phyloP scores from a whole-genome alignment of 306 rosid genomes.

The Cucurbita argyrosperma region DNA sequence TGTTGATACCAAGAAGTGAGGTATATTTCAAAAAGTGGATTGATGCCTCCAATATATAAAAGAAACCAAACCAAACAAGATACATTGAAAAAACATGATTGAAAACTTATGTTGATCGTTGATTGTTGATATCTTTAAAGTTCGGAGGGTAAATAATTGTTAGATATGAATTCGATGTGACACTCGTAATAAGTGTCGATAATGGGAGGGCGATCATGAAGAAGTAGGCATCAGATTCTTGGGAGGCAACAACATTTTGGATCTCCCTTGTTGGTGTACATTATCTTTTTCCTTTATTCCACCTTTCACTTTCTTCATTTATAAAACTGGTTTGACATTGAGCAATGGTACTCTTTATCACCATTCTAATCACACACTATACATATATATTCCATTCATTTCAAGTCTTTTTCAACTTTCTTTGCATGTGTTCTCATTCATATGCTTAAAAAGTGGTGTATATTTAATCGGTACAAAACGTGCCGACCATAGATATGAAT shows the following conservation, averaged over 20 bases:
- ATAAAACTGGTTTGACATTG: background rate
- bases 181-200: too few species aligned
- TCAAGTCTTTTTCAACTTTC: background rate
- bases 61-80: too few species aligned
- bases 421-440: background rate
- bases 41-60: too few species aligned
- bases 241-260: background rate
- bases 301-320: background rate
- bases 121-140: too few species aligned
- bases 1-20: too few species aligned
- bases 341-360: background rate
- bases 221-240: background rate
- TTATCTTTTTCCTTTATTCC: background rate
- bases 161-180: too few species aligned
- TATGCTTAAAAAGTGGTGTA: background rate
- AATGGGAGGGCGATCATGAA: background rate
- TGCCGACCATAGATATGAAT: background rate
- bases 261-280: background rate
- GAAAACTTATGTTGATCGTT: too few species aligned
- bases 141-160: too few species aligned
- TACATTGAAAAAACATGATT: too few species aligned
- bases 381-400: background rate
- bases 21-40: too few species aligned
- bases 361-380: background rate
- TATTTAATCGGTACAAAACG: background rate